These are phyloP conservation scores for Ziziphus jujuba DNA, from an alignment of 306 rosid genomes.

Conservation along the genomic window DNA sequence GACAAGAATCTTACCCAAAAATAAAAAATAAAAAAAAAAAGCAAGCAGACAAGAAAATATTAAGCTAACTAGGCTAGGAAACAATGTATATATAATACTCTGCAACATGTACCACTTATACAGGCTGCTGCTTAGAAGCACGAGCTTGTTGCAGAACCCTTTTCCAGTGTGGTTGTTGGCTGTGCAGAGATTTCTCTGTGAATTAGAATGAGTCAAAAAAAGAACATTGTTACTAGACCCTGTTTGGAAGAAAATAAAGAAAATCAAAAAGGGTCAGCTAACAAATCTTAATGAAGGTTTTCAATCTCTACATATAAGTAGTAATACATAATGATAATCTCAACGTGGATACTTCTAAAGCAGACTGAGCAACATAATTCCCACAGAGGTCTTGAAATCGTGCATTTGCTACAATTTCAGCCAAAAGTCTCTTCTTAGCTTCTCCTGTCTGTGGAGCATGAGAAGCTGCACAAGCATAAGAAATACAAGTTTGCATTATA, in stretches of 20 bases:
- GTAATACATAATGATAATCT: neutral
- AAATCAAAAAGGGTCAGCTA: too few relatives aligned
- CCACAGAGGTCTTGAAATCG: conserved; percentile 30
- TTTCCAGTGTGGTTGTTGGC: conserved; percentile 25
- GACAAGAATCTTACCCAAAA: too few relatives aligned
- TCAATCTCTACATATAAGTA: too few relatives aligned
- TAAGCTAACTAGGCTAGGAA: too few relatives aligned
- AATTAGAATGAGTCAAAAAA: neutral
- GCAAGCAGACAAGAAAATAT: too few relatives aligned
- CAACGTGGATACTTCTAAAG: conserved; percentile 32
- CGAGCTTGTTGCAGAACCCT: conserved; percentile 14
- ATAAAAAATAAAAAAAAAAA: too few relatives aligned
- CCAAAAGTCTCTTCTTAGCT: neutral
- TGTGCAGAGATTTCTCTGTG: conserved; percentile 6
- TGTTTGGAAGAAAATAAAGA: neutral
- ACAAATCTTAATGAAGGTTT: too few relatives aligned
- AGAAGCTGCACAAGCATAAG: rapidly evolving
- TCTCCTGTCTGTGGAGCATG: neutral
- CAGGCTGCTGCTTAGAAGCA: neutral
- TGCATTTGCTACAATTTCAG: conserved; percentile 8
- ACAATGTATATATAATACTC: too few relatives aligned
- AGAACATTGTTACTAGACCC: conserved; percentile 11
- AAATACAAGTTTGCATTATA: conserved; percentile 29
- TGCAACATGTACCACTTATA: too few relatives aligned
- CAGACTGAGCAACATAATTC: conserved; percentile 49